Base-by-base conservation (phyloP, 108 stramenopile genomes). In the Mayamaea pseudoterrestris region DNA sequence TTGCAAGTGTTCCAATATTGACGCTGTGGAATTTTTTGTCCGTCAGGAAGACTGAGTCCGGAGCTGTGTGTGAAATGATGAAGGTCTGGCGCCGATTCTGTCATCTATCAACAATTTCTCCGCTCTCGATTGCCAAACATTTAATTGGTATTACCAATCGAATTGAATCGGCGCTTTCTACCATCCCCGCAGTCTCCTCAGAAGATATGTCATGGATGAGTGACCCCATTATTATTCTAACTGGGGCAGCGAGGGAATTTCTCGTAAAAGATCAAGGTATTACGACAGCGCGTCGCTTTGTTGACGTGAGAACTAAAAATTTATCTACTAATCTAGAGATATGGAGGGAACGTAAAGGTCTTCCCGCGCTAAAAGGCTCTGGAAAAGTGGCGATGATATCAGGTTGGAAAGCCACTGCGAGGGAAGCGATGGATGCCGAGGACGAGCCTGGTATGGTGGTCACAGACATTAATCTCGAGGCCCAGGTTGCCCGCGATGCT, bases 381-480 rank as follows among this genome's bases (percentile, higher is more conserved):
- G 69, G 74, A 3, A 65, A 58, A 23, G 66, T 76, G 8, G 74
- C 74, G 1, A 65, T 68, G 62, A 60, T 76, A 5, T 68, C 66
- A 30, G 55, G 50, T 5, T 76, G 74, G 74, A 69, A 69, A 45
- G 55, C 73, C 12, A 35, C 35, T 3, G 41, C 66, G 7, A 66
- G 61, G 37, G 68, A 74, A n/a, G 57, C 54, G 3, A 45, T 35
- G 23, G 67, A 69, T 25, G 17, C 50, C 17, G 49, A 53, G 41
- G 26, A 28, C 9, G 22, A 25, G 7, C 28, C 17, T 13, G 71
- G 65, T 2, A 48, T 43, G n/a, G 34, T 56, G 18, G 27, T 68
- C 17, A 29, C 12, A 12, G 31, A 44, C n/a, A 31, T 27, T 24
- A 60, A 60, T 18, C 30, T 68, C 12, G 37, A 54, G 26, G 46